Percentiles rank a stretch among this genome's conserved stretches.
Conservation (phyloP, 2,329 filamentous ascomycete genomes). For the Ophiostoma ips region DNA sequence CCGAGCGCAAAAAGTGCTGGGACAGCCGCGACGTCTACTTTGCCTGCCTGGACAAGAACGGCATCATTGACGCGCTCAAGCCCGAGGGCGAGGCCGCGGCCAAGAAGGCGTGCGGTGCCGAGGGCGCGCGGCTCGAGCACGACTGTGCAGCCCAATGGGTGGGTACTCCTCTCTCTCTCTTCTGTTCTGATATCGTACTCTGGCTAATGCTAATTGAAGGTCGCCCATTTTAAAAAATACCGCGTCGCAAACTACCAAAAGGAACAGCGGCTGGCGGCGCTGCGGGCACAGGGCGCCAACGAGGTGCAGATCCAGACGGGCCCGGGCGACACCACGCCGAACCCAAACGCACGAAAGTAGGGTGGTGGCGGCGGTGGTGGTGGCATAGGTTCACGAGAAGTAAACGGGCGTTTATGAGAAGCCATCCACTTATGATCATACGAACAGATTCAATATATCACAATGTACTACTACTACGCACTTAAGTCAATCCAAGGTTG, state of each 20-base stretch:
- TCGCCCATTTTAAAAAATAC: conserved; percentile 96
- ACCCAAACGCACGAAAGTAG: neutral
- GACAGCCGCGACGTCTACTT: conserved; percentile 81
- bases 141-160: conserved; percentile 90
- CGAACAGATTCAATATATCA: neutral
- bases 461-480: neutral
- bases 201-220: conserved; percentile 31
- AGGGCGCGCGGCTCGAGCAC: conserved; percentile 52
- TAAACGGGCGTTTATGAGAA: neutral
- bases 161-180: conserved; percentile 22
- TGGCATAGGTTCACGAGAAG: neutral
- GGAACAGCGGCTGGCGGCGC: conserved; percentile 60
- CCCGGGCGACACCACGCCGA: conserved; percentile 12
- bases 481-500: too few relatives aligned
- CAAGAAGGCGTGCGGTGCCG: conserved; percentile 25
- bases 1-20: conserved; percentile 75
- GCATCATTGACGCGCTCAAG: conserved; percentile 56
- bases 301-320: conserved; percentile 29
- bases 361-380: neutral
- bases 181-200: neutral
- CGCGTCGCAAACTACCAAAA: conserved; percentile 85
- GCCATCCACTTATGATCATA: neutral
- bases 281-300: conserved; percentile 59
- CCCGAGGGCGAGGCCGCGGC: conserved; percentile 27
- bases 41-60: conserved; percentile 66